Conservation (phyloP, 805 yeast species). For the Saturnispora bothae region DNA sequence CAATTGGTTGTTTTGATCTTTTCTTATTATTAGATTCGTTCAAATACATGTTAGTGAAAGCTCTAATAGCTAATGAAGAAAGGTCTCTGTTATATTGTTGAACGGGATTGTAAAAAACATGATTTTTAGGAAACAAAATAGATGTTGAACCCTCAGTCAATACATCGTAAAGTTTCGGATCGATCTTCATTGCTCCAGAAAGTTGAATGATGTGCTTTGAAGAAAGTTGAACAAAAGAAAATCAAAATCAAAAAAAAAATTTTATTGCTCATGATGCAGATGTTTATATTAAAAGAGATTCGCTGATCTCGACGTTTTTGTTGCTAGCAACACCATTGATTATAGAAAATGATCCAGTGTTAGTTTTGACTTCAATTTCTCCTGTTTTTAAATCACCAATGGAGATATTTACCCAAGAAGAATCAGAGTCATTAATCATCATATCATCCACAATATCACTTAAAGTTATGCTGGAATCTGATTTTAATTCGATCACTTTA, state of each 20-base stretch:
- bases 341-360: background rate
- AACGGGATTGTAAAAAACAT: constrained; percentile 91
- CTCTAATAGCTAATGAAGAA: constrained; percentile 72
- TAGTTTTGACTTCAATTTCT: background rate
- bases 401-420: constrained; percentile 3
- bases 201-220: too few relatives aligned
- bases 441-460: background rate
- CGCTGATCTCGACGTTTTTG: constrained; percentile 2
- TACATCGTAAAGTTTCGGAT: constrained; percentile 20
- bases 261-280: background rate
- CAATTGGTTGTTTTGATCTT: constrained; percentile 18
- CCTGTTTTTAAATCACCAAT: constrained; percentile 2
- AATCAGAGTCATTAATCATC: background rate
- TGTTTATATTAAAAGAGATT: background rate
- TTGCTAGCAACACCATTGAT: constrained; percentile 5
- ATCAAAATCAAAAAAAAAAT: background rate
- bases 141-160: constrained; percentile 75
- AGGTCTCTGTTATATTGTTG: constrained; percentile 95
- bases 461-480: background rate
- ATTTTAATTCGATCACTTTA: background rate
- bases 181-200: constrained; percentile 10
- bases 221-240: background rate
- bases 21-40: constrained; percentile 26
- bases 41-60: constrained; percentile 64
- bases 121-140: constrained; percentile 70